phyloP scores from a whole-genome alignment of 805 yeast species.

The Novakomyces olei region DNA sequence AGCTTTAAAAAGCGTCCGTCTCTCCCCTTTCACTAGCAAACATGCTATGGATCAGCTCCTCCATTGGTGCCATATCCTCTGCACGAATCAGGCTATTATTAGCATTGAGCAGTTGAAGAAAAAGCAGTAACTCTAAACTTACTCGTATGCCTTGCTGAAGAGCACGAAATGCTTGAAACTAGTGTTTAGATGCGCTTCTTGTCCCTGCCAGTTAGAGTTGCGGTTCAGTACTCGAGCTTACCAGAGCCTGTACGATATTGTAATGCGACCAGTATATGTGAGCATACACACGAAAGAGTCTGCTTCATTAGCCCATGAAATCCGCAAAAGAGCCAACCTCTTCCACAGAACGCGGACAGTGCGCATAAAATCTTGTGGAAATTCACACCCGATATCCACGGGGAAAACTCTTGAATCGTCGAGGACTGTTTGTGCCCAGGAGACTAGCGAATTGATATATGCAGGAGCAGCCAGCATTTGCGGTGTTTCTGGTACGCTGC shows the following conservation, averaged over 20 bases:
- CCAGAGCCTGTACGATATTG: constrained; percentile 80
- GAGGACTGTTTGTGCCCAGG: constrained; percentile 81
- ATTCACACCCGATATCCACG: constrained; percentile 64
- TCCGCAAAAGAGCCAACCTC: too few relatives aligned
- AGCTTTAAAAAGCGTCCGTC: too few relatives aligned
- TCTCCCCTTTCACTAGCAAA: too few relatives aligned
- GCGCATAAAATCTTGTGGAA: constrained; percentile 61
- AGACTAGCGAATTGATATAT: constrained; percentile 80
- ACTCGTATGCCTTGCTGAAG: constrained; percentile 64
- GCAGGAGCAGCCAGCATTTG: constrained; percentile 88
- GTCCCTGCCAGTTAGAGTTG: too few relatives aligned
- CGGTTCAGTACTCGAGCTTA: too few relatives aligned
- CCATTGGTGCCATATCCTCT: constrained; percentile 81
- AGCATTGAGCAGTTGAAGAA: constrained; percentile 46
- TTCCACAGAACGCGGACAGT: constrained; percentile 71
- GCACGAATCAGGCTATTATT: constrained; percentile 29
- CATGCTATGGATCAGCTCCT: constrained; percentile 58
- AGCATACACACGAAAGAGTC: constrained; percentile 84
- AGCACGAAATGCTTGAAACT: constrained; percentile 86
- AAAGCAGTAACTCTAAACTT: constrained; percentile 73
- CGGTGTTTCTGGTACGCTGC: constrained; percentile 44
- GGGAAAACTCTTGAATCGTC: constrained; percentile 87
- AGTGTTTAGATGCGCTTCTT: constrained; percentile 97
- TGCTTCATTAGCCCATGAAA: too few relatives aligned
- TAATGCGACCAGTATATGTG: constrained; percentile 96